Evolutionary conservation across 2,329 filamentous ascomycete genomes (phyloP), one percentile per base, ranked within the genome.

Genomic region (Epichloe gansuensis): DNA sequence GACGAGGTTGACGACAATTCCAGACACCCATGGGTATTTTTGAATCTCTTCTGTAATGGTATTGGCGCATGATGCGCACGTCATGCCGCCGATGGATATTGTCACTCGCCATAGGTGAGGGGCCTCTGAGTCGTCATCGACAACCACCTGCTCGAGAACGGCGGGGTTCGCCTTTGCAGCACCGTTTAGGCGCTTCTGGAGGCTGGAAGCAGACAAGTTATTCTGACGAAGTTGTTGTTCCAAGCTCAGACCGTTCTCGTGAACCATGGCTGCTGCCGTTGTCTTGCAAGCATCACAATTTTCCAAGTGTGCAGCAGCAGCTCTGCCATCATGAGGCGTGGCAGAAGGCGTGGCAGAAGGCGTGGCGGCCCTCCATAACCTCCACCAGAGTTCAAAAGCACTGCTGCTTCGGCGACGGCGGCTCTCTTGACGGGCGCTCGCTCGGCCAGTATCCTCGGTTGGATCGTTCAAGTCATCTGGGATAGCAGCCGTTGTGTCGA

Each of bases 31-130:
- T 5, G 77, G 72, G 23, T 61, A 58, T 55, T 80, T 77, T 46
- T 77, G 69, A 39, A 89, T 65, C 56, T 78, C 77, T 6, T 75
- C 69, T 12, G 77, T 82, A 58, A 89, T 79, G 41, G 75, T 73
- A 61, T 82, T 83, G 51, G 75, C 75, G 61, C 86, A 90, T 12
- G 83, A 76, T 13, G 81, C 80, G 63, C 86, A 89, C 4, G 82
- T 87, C 85, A 90, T 88, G 50, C 85, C 85, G 31, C 76, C 80
- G 42, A 90, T 75, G 21, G 82, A 78, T n/a, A 82, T 57, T 0
- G 70, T 75, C 2, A 73, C 77, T 41, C 72, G 67, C 72, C 75
- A 82, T 21, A 52, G 49, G 13, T 55, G 54, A n/a, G 60, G 31
- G 1, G 48, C 6, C 4, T 46, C 48, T 11, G 37, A 50, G 37